A percentile compares a stretch with the other conserved stretches of the same genome.
These are phyloP conservation scores for Globisporangium rhizosaccharum DNA, from an alignment of 352 stramenopile genomes.

Conservation along the genomic window DNA sequence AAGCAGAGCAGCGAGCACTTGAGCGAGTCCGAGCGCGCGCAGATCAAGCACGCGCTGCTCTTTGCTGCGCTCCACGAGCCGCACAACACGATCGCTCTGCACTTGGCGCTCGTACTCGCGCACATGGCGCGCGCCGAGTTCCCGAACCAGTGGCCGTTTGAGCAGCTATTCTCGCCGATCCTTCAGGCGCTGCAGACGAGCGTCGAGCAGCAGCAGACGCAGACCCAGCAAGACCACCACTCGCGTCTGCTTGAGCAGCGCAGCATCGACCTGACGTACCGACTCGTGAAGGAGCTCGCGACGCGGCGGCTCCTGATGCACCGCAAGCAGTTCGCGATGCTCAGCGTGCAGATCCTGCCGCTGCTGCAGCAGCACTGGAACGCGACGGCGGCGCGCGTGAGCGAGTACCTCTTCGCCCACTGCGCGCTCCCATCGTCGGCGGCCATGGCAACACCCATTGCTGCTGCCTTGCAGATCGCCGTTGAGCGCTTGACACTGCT, in stretches of 20 bases:
- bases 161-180: conserved; percentile 61
- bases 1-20: conserved; percentile 22
- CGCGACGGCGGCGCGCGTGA: conserved; percentile 21
- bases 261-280: conserved; percentile 57
- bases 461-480: conserved; percentile 9
- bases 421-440: conserved; percentile 7
- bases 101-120: conserved; percentile 60
- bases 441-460: conserved; percentile 11
- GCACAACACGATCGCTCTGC: conserved; percentile 41
- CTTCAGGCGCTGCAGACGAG: conserved; percentile 35
- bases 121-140: conserved; percentile 73
- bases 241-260: conserved; percentile 27
- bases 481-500: conserved; percentile 31
- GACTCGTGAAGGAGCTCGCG: conserved; percentile 75
- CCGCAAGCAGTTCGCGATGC: conserved; percentile 71
- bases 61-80: conserved; percentile 67
- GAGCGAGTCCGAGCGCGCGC: conserved; percentile 35
- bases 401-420: conserved; percentile 26
- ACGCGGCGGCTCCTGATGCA: conserved; percentile 73
- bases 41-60: conserved; percentile 50
- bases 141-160: conserved; percentile 54
- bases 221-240: conserved; percentile 8
- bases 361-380: conserved; percentile 60
- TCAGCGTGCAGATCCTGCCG: conserved; percentile 64
- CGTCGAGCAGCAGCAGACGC: conserved; percentile 4